Percentiles rank a stretch among this genome's conserved stretches.
phyloP scores from a whole-genome alignment of 306 rosid species.

The Astragalus glycyphyllos region DNA sequence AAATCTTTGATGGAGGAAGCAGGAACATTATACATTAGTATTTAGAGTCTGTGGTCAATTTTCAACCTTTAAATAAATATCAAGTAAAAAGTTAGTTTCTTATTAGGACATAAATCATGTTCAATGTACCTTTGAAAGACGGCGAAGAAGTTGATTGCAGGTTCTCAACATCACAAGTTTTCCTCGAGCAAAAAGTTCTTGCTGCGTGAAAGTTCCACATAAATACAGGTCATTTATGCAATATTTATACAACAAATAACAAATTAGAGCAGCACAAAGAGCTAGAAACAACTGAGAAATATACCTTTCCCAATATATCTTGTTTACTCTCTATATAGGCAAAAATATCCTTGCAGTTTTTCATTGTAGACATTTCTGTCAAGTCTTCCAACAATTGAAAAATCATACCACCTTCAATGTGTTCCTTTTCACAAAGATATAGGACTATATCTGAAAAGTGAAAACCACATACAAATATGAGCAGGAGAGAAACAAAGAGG shows the following conservation, averaged over 20 bases:
- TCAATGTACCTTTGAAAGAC: conserved; percentile 82
- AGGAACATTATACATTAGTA: neutral
- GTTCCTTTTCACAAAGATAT: conserved; percentile 97
- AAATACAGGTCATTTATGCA: conserved; percentile 16
- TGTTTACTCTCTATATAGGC: conserved; percentile 97
- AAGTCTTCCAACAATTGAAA: conserved; percentile 96
- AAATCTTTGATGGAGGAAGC: neutral
- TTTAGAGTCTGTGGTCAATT: neutral
- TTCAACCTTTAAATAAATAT: neutral
- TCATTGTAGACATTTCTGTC: conserved; percentile 99
- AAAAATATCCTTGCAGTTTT: conserved; percentile 95
- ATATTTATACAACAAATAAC: conserved; percentile 22
- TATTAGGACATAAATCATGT: conserved; percentile 5
- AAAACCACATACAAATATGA: conserved; percentile 36
- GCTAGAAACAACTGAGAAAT: conserved; percentile 34
- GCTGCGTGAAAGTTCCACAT: conserved; percentile 57
- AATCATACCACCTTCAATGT: conserved; percentile 97
- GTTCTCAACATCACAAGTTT: conserved; percentile 98
- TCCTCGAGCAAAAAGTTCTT: conserved; percentile 97
- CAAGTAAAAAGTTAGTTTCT: neutral
- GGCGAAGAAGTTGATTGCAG: conserved; percentile 98
- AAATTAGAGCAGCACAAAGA: conserved; percentile 24
- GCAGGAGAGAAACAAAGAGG: neutral
- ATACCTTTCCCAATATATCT: conserved; percentile 92
- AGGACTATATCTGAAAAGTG: conserved; percentile 74